phyloP scores from a whole-genome alignment of 1,284 basidiomycete genomes.

The Neolentinus lepideus region DNA sequence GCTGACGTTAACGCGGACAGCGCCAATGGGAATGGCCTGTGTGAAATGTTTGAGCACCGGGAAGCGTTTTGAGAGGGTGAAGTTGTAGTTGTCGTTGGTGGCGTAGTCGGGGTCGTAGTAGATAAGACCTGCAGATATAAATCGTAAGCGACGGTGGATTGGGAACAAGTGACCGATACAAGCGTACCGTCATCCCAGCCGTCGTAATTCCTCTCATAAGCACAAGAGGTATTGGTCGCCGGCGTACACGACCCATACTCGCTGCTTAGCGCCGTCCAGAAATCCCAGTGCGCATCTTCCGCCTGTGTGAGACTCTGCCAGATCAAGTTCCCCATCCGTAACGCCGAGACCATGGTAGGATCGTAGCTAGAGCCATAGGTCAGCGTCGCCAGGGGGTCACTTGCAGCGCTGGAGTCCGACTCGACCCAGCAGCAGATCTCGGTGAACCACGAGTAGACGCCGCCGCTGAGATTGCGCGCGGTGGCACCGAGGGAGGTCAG shows the following conservation, averaged over 20 bases:
- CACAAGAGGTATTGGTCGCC: conserved; percentile 11
- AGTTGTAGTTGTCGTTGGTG: conserved; percentile 10
- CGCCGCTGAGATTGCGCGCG: conserved; percentile 13
- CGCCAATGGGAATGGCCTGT: conserved; percentile 11
- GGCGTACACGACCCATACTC: conserved; percentile 17
- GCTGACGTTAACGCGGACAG: conserved; percentile 10
- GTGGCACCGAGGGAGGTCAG: conserved; percentile 10
- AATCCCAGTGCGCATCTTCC: conserved; percentile 19
- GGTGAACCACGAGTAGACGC: conserved; percentile 18
- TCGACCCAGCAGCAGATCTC: conserved; percentile 20
- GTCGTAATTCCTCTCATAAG: conserved; percentile 10
- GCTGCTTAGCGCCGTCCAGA: conserved; percentile 20
- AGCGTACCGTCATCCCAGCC: conserved; percentile 16
- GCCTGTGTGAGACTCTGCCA: conserved; percentile 17
- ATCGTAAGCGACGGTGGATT: neutral
- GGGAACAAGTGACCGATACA: conserved; percentile 2
- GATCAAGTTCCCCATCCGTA: conserved; percentile 18
- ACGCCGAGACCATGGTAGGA: conserved; percentile 18
- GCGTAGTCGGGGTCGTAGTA: conserved; percentile 17
- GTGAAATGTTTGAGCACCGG: conserved; percentile 15
- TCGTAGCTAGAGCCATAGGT: conserved; percentile 9
- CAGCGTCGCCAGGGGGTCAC: conserved; percentile 8
- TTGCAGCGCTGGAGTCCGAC: conserved; percentile 7
- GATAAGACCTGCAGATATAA: conserved; percentile 3
- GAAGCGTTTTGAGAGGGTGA: conserved; percentile 16